Conservation (phyloP, 2,329 filamentous ascomycete species). For the Biscogniauxia mediterranea region DNA sequence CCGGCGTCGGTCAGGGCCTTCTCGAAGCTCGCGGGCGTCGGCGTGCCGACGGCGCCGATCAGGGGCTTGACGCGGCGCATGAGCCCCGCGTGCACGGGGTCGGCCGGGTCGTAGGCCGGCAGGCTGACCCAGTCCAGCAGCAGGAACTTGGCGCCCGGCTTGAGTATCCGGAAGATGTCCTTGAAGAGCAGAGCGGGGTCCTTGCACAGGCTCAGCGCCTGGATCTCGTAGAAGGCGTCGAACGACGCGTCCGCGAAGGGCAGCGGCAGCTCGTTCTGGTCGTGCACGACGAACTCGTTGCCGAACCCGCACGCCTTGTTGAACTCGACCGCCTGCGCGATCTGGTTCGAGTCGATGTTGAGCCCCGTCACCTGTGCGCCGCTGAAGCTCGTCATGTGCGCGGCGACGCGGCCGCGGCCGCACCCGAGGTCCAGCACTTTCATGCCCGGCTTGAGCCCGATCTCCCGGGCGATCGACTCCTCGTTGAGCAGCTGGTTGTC, state of each 20-base stretch:
- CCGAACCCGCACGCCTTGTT: conserved; percentile 31
- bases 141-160: conserved; percentile 49
- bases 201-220: conserved; percentile 53
- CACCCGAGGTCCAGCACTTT: conserved; percentile 52
- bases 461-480: conserved; percentile 46
- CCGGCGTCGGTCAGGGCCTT: conserved; percentile 45
- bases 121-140: conserved; percentile 53
- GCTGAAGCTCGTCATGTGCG: conserved; percentile 49
- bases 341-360: conserved; percentile 54
- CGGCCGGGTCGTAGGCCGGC: conserved; percentile 45
- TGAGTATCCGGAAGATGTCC: conserved; percentile 48
- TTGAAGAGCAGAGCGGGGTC: conserved; percentile 45
- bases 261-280: conserved; percentile 51
- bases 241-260: conserved; percentile 49
- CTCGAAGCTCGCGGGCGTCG: conserved; percentile 47
- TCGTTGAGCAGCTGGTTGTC: conserved; percentile 55
- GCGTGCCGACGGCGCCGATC: conserved; percentile 54
- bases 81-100: conserved; percentile 47
- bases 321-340: conserved; percentile 33
- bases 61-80: conserved; percentile 55
- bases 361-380: conserved; percentile 49
- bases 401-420: conserved; percentile 51
- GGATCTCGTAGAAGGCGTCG: conserved; percentile 57
- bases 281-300: conserved; percentile 48
- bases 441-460: conserved; percentile 44